phyloP scores from a whole-genome alignment of 2,329 filamentous ascomycete species.

The Botrytis paeoniae region DNA sequence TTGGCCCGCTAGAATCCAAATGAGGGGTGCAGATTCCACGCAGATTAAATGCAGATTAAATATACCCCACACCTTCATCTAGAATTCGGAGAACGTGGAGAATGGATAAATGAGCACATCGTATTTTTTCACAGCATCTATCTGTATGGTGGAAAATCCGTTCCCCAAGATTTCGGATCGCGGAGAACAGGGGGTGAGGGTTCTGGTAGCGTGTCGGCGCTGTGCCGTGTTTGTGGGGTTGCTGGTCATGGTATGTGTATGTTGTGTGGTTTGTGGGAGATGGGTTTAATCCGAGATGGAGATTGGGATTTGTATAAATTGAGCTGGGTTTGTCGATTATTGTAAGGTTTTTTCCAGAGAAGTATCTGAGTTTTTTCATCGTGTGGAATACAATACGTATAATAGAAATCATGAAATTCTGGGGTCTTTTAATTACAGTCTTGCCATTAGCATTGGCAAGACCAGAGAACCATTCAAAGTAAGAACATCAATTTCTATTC shows the following conservation, averaged over 20 bases:
- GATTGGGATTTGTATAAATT: background rate
- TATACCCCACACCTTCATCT: background rate
- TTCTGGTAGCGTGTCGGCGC: background rate
- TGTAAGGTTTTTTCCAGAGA: background rate
- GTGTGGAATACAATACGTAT: background rate
- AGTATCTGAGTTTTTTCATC: background rate
- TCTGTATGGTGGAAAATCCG: background rate
- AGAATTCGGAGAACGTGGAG: background rate
- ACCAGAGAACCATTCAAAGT: background rate
- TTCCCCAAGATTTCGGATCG: background rate
- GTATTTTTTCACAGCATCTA: background rate
- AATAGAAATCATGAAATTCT: conserved; percentile 5
- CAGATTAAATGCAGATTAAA: background rate
- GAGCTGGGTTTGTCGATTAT: background rate
- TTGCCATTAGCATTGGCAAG: conserved; percentile 16
- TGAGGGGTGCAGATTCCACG: background rate
- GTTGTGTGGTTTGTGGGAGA: background rate
- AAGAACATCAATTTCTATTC: background rate
- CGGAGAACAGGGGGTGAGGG: background rate
- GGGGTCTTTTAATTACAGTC: background rate
- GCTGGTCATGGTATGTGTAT: too few relatives aligned
- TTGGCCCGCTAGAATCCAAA: background rate
- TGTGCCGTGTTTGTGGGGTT: background rate
- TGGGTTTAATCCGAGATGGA: background rate
- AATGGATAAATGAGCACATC: background rate